Evolutionary conservation across 805 yeast species (phyloP), one percentile per base, ranked within the genome.

Genomic region (Metschnikowia picachoensis): DNA sequence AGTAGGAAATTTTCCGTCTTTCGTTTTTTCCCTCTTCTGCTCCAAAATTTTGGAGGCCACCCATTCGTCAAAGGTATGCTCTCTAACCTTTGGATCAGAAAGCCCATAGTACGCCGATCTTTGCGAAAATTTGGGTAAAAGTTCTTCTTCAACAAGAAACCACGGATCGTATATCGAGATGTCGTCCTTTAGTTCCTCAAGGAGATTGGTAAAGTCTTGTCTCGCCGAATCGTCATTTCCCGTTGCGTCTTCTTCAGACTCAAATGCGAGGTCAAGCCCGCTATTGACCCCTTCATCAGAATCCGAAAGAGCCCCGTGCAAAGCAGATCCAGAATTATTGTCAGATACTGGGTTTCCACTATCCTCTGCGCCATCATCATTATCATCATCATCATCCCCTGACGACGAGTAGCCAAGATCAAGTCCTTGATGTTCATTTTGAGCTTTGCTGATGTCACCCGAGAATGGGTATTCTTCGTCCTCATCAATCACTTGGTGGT

Each of bases 151-250:
- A 0, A 70, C 60, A 25, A 72, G 41, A 41, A 56, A 59, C 72
- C 75, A 72, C 4, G 73, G 65, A 35, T 69, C 68, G 51, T 59
- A 68, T 16, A 58, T 34, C 7, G 71, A 64, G 15, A 71, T 65
- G 30, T 49, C 46, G 15, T 55, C 44, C 39, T 56, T 46, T 41
- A 56, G 56, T 15, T 37, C 38, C 31, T 69, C 64, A 6, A 72
- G 55, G 12, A 71, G 55, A 1, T 29, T 37, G 6, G 47, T 46
- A 52, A 70, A 70, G 7, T 57, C 60, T 15, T 25, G 20, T 14
- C 34, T 43, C 7, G 37, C 12, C n/a, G 36, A 48, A 15, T 30
- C 42, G 12, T 30, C 37, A 3, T 47, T 49, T 13, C 35, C n/a
- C 33, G 36, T 33, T 35, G 27, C 31, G 11, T 51, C 52, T 8